phyloP scores from a whole-genome alignment of 257 asterid genomes.

The Henckelia pumila region DNA sequence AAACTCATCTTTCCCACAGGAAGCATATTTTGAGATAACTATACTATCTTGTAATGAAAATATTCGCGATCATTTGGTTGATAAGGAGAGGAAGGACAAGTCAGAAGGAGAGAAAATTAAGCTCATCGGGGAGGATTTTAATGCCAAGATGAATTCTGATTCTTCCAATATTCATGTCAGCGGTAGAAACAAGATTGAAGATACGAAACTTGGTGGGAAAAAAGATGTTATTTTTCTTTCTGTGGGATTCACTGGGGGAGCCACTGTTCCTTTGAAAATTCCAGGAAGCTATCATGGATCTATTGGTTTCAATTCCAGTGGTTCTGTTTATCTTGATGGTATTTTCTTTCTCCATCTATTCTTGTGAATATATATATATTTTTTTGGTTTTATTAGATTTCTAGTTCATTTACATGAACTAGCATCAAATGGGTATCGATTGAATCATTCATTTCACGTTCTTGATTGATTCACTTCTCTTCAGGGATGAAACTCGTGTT shows the following conservation, averaged over 20 bases:
- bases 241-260: conserved; percentile 60
- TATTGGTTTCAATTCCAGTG: conserved; percentile 73
- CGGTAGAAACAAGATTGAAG: conserved; percentile 37
- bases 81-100: conserved; percentile 29
- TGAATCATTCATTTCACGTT: not conserved
- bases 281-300: conserved; percentile 78
- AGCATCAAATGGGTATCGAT: too few relatives aligned
- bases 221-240: conserved; percentile 28
- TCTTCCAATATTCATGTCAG: conserved; percentile 20
- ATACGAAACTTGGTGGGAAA: conserved; percentile 28
- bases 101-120: conserved; percentile 63
- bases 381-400: not conserved
- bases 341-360: conserved; percentile 6
- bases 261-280: conserved; percentile 42
- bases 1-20: conserved; percentile 76
- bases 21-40: conserved; percentile 81
- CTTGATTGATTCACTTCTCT: not conserved
- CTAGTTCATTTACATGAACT: conserved; percentile 5
- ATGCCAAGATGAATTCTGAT: conserved; percentile 37
- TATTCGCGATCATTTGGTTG: conserved; percentile 3
- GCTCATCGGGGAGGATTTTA: conserved; percentile 60
- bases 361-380: too few relatives aligned
- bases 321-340: conserved; percentile 84
- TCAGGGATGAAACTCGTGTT: conserved; percentile 59
- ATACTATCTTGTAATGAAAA: conserved; percentile 34